Evolutionary conservation across 192 early-diverging fungal species (phyloP).

Genomic region (Gamsiella multidivaricata): DNA sequence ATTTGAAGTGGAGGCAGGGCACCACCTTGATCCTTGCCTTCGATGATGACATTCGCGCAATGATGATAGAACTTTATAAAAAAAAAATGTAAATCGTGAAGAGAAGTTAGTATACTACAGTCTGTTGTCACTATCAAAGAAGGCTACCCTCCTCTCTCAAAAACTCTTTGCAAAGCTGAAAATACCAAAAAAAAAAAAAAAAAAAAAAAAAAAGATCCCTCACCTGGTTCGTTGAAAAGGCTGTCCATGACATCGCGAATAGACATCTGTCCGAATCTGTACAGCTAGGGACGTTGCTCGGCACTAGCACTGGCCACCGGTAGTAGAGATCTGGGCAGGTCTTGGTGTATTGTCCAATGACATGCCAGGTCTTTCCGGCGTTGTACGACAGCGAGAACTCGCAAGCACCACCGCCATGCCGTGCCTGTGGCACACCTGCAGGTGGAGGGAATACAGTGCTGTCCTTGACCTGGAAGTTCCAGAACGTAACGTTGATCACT

Average conservation of each 20-base stretch:
- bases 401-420: conserved; percentile 74
- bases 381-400: conserved; percentile 75
- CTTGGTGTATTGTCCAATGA: conserved; percentile 50
- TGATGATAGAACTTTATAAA: conserved; percentile 76
- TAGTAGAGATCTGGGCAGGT: conserved; percentile 54
- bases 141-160: too few species aligned
- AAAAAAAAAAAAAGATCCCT: too few species aligned
- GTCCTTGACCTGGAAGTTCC: conserved; percentile 41
- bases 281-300: conserved; percentile 42
- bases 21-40: conserved; percentile 32
- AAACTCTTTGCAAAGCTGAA: too few species aligned
- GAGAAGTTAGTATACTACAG: too few species aligned
- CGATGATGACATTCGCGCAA: conserved; percentile 74
- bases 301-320: conserved; percentile 48
- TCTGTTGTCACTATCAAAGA: too few species aligned
- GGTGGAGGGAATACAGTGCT: conserved; percentile 33
- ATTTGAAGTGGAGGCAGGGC: conserved; percentile 20
- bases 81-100: too few species aligned
- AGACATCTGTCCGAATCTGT: conserved; percentile 35
- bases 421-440: conserved; percentile 50
- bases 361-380: conserved; percentile 65
- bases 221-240: conserved; percentile 66
- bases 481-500: conserved; percentile 59
- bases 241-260: conserved; percentile 73
- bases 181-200: too few species aligned